Evolutionary conservation across 306 rosid genomes (phyloP).

Genomic region (Glycine tomentella): DNA sequence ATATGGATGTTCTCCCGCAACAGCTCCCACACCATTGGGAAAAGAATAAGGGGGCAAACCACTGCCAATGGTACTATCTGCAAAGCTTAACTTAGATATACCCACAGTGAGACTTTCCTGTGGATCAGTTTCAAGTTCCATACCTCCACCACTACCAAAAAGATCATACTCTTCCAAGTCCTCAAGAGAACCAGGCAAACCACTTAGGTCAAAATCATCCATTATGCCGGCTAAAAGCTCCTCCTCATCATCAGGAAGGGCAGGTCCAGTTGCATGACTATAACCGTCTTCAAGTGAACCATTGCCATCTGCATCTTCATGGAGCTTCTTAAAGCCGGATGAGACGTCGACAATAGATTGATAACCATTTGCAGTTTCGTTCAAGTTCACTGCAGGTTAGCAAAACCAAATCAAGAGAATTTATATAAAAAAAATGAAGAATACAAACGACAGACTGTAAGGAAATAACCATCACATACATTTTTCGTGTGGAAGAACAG

Average conservation of each 20-base stretch:
- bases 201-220: conserved; percentile 85
- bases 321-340: conserved; percentile 55
- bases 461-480: conserved; percentile 54
- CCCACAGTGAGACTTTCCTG: conserved; percentile 65
- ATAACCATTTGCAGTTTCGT: conserved; percentile 57
- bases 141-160: conserved; percentile 84
- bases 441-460: conserved; percentile 26
- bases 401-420: conserved; percentile 44
- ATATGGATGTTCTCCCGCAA: conserved; percentile 96
- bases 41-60: conserved; percentile 62
- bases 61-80: conserved; percentile 63
- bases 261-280: conserved; percentile 58
- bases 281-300: conserved; percentile 59
- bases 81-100: conserved; percentile 65
- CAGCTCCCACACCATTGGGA: conserved; percentile 77
- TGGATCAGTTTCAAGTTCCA: conserved; percentile 82
- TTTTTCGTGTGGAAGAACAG: conserved; percentile 79
- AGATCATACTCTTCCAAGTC: conserved; percentile 88
- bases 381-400: conserved; percentile 69
- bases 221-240: conserved; percentile 82
- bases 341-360: conserved; percentile 64
- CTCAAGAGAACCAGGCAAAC: conserved; percentile 81
- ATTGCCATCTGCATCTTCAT: conserved; percentile 57
- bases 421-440: not conserved
- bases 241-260: conserved; percentile 82